Base-by-base conservation (phyloP, 495 filamentous ascomycete species). In the Aspergillus leporis region DNA sequence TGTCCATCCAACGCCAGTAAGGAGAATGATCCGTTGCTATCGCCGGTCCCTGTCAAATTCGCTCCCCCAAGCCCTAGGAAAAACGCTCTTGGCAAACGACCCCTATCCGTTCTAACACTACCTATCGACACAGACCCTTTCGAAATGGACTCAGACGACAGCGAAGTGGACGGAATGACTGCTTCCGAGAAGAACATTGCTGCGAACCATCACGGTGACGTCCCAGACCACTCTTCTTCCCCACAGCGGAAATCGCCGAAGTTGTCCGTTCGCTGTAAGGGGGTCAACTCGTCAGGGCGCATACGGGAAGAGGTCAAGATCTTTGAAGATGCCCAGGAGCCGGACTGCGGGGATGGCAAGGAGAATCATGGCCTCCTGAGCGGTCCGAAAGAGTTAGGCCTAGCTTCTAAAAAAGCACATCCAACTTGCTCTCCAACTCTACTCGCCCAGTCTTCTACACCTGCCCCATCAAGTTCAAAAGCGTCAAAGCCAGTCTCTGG, bases 11-110 rank as follows among this genome's bases (percentile, higher is more conserved):
- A 54, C 49, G 69, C 65, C 41, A 72, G 67, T 58, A 83, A 83
- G 71, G 80, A 83, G 65, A 83, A 83, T 54, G 68, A 83, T 55
- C 78, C 80, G 2, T 76, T 74, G 10, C 63, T 77, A 18, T 78
- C 78, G 10, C 75, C 74, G 7, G 67, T 68, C 1, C 76, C 75
- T 0, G 65, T 77, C 21, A 65, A 62, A 52, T 51, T 67, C 7
- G 52, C 65, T 43, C 64, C 67, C 13, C 68, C 69, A 18, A 71
- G 61, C 30, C 69, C 74, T 16, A 67, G 74, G 48, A 75, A 75
- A 38, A 74, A 69, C 47, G 62, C 69, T 12, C 64, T 67, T 16
- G 68, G 69, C n/a, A 76, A 74, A 63, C 67, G 79, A n/a, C 71
- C 76, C n/a, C 59, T 80, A 51, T 70, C 75, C 55, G 66, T 79